These are phyloP conservation scores for Porcisia hertigi DNA, from an alignment of 208 protist genomes.

Conservation along the genomic window DNA sequence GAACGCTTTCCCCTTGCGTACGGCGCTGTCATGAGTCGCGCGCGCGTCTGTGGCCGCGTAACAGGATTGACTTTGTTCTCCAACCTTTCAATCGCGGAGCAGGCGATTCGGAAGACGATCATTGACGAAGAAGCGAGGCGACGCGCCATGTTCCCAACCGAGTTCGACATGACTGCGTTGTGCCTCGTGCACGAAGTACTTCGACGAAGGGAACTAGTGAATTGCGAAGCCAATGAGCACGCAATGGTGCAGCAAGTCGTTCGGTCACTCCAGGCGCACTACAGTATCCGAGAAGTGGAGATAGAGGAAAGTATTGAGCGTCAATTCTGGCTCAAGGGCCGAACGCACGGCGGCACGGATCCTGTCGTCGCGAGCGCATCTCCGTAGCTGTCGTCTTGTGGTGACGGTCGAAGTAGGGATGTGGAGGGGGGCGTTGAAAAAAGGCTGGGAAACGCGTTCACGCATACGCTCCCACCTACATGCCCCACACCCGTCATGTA, in stretches of 20 bases:
- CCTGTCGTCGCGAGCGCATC: not conserved
- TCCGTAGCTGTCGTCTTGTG: not conserved
- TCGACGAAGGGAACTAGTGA: conserved; percentile 10
- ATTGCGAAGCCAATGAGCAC: conserved; percentile 12
- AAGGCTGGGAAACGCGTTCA: not conserved
- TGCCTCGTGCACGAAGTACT: conserved; percentile 12
- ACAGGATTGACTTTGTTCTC: conserved; percentile 44
- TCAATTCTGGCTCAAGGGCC: not conserved
- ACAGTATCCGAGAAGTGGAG: conserved; percentile 39
- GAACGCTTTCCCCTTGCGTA: conserved; percentile 57
- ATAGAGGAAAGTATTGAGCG: conserved; percentile 36
- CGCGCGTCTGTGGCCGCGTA: conserved; percentile 45
- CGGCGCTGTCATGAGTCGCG: conserved; percentile 48
- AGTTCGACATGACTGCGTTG: conserved; percentile 3
- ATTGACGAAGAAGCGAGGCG: conserved; percentile 14
- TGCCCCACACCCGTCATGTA: not conserved
- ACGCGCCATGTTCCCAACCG: conserved; percentile 9
- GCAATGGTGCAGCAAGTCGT: conserved; percentile 15
- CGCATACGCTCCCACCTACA: not conserved
- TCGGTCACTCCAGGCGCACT: conserved; percentile 26
- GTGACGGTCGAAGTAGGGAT: not conserved
- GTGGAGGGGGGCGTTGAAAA: not conserved
- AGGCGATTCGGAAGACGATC: conserved; percentile 20
- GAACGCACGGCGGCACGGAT: not conserved
- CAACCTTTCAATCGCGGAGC: conserved; percentile 34